Evolutionary conservation across 345 rosid species (phyloP).

Genomic region (Dovyalis caffra): DNA sequence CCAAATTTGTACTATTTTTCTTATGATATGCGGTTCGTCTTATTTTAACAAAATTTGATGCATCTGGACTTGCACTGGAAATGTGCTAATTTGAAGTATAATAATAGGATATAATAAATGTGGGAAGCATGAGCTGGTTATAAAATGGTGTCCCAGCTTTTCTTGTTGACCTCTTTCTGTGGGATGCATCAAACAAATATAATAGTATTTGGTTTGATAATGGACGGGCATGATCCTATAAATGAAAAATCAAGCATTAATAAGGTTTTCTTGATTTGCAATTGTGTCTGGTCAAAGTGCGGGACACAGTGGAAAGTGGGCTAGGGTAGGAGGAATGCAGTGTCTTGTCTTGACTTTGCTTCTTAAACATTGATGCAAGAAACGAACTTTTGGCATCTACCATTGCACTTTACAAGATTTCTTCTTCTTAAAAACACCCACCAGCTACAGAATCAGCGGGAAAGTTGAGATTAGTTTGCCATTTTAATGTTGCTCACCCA

Average conservation of each 20-base stretch:
- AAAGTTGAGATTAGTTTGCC: not conserved
- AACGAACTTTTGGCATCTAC: not conserved
- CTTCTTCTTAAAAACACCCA: too few relatives aligned
- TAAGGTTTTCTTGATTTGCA: too few relatives aligned
- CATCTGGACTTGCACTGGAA: not conserved
- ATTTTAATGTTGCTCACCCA: not conserved
- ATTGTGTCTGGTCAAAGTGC: too few relatives aligned
- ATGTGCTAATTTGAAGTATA: not conserved
- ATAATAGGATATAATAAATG: not conserved
- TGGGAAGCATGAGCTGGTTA: not conserved
- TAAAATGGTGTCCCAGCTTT: not conserved
- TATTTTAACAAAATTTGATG: not conserved
- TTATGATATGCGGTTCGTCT: not conserved
- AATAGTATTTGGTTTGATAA: too few relatives aligned
- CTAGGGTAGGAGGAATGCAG: too few relatives aligned
- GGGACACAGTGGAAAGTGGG: too few relatives aligned
- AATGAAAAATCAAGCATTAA: too few relatives aligned
- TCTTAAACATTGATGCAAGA: not conserved
- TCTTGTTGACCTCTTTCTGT: not conserved
- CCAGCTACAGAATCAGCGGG: not conserved
- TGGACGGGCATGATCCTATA: too few relatives aligned
- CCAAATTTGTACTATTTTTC: not conserved
- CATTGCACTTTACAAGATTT: not conserved
- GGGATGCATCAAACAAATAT: not conserved
- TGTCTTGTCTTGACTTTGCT: too few relatives aligned